A percentile compares a stretch with the other conserved stretches of the same genome.
These are phyloP conservation scores for Cyberlindnera bimundalis DNA, from an alignment of 805 yeast genomes.

Conservation along the genomic window DNA sequence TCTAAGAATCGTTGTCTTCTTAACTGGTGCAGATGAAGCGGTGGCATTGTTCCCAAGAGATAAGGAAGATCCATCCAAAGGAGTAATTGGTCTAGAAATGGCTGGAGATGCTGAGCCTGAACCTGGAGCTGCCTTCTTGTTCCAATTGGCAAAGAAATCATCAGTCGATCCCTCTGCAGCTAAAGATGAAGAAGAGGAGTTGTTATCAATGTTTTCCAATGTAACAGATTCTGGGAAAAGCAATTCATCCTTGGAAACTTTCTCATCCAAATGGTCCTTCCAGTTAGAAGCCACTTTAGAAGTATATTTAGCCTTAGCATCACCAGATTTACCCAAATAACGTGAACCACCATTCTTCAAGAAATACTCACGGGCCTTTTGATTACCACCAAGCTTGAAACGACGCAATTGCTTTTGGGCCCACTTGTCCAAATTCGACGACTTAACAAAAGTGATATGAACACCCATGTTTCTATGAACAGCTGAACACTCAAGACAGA, in stretches of 20 bases:
- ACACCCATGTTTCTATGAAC: conserved; percentile 95
- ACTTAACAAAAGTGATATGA: conserved; percentile 91
- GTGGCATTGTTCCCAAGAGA: conserved; percentile 6
- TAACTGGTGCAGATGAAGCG: conserved; percentile 24
- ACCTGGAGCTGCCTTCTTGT: conserved; percentile 46
- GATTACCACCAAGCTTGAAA: conserved; percentile 93
- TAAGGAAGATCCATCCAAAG: conserved; percentile 16
- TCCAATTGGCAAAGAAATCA: conserved; percentile 91
- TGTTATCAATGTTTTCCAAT: conserved; percentile 45
- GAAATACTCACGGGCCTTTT: conserved; percentile 78
- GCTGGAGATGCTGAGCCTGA: conserved; percentile 33
- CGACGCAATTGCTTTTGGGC: conserved; percentile 82
- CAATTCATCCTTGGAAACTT: conserved; percentile 61
- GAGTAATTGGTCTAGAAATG: conserved; percentile 31
- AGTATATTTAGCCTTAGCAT: conserved; percentile 76
- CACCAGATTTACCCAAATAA: conserved; percentile 51
- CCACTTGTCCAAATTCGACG: conserved; percentile 93
- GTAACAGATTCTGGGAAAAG: conserved; percentile 73
- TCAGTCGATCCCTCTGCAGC: conserved; percentile 49
- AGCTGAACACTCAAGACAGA: conserved; percentile 94
- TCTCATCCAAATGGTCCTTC: conserved; percentile 72
- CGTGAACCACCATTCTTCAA: conserved; percentile 82
- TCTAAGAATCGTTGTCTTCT: conserved; percentile 31
- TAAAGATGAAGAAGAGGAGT: conserved; percentile 33
- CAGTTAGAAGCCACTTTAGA: conserved; percentile 77